phyloP scores from a whole-genome alignment of 148 eudicot species.

The Selenicereus undatus region DNA sequence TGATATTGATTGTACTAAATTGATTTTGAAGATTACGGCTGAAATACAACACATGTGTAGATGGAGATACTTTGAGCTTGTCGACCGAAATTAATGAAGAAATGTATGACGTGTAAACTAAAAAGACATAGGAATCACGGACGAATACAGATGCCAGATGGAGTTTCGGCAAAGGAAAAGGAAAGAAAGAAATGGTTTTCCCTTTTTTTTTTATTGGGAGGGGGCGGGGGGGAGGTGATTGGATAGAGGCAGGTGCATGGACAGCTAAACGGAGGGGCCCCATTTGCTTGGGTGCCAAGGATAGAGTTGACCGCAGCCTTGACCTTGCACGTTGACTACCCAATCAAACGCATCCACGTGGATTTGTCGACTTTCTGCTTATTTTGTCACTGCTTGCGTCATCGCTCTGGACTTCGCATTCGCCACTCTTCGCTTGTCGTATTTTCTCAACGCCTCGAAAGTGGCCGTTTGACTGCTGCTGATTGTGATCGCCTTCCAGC shows the following conservation, averaged over 20 bases:
- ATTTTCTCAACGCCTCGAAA: background rate
- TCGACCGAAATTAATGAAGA: no score
- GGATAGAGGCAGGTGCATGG: constrained; percentile 15
- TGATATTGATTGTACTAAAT: no score
- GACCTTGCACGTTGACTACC: constrained; percentile 29
- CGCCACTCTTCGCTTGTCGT: background rate
- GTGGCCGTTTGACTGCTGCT: background rate
- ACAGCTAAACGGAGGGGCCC: constrained; percentile 6
- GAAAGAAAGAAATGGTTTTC: no score
- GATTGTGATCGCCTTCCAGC: background rate
- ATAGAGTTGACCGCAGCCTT: constrained; percentile 33
- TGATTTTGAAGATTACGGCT: no score
- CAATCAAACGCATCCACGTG: constrained; percentile 17
- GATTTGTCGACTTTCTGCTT: background rate
- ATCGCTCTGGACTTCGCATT: background rate
- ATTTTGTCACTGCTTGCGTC: constrained; percentile 34
- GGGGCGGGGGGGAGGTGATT: background rate
- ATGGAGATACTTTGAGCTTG: no score
- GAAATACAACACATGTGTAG: no score
- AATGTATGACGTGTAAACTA: background rate
- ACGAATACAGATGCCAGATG: background rate
- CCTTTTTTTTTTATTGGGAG: no score
- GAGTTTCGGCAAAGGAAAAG: no score
- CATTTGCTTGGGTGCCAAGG: constrained; percentile 37
- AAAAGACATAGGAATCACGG: background rate